phyloP scores from a whole-genome alignment of 225 moss, liverwort and hornwort species.

The Climacium dendroides region DNA sequence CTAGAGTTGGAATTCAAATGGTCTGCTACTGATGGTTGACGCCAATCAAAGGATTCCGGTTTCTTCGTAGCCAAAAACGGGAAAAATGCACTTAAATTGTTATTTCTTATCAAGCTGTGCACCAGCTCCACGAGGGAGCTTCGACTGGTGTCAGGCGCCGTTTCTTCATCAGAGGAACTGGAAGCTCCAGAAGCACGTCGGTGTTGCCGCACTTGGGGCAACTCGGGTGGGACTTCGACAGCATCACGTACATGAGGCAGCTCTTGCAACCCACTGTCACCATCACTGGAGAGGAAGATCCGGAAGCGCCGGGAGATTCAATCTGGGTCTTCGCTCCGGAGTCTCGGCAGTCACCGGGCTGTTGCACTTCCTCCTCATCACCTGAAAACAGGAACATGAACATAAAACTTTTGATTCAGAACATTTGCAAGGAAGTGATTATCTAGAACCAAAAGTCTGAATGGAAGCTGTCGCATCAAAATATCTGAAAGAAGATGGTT shows the following conservation, averaged over 20 bases:
- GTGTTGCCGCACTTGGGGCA: conserved; percentile 79
- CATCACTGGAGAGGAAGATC: conserved; percentile 10
- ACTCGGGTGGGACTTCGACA: conserved; percentile 46
- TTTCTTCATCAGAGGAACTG: conserved; percentile 25
- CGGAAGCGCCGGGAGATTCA: not conserved
- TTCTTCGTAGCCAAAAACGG: not conserved
- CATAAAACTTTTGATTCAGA: not conserved
- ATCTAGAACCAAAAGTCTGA: not conserved
- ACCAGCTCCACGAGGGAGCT: conserved; percentile 4
- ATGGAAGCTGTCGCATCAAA: not conserved
- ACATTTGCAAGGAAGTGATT: not conserved
- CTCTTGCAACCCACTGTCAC: conserved; percentile 65
- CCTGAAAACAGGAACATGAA: not conserved
- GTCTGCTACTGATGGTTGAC: not conserved
- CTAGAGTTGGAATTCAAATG: not conserved
- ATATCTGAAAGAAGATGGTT: too few species aligned
- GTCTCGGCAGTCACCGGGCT: conserved; percentile 1
- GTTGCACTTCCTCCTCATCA: conserved; percentile 18
- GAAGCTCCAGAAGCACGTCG: conserved; percentile 42
- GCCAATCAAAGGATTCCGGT: not conserved
- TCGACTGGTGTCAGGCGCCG: not conserved
- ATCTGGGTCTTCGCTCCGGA: not conserved
- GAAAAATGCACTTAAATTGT: not conserved
- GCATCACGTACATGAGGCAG: conserved; percentile 77
- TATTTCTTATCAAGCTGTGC: not conserved